Percentiles rank a stretch among this genome's conserved stretches.
These are phyloP conservation scores for Kodamaea hsintzibuensis DNA, from an alignment of 805 yeast species.

Conservation along the genomic window DNA sequence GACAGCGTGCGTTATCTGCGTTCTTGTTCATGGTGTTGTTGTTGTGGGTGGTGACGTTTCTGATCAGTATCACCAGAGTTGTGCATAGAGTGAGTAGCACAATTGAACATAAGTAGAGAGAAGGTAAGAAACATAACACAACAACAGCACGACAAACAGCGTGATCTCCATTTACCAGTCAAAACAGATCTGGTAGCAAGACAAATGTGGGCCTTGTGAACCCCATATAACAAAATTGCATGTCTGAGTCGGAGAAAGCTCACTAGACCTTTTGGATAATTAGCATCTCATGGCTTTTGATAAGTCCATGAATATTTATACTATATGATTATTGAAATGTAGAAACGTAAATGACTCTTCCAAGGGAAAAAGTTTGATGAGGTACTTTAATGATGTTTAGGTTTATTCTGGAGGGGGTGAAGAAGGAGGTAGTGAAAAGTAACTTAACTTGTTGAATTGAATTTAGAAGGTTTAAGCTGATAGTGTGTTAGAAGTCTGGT, in stretches of 20 bases:
- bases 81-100: slow-evolving; percentile 62
- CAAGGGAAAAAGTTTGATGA: too few species aligned
- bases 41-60: slow-evolving; percentile 83
- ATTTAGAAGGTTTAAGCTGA: too few species aligned
- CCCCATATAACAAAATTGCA: not conserved
- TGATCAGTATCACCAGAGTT: slow-evolving; percentile 79
- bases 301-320: not conserved
- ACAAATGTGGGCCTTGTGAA: not conserved
- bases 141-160: not conserved
- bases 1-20: slow-evolving; percentile 77
- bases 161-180: not conserved
- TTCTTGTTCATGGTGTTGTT: slow-evolving; percentile 73
- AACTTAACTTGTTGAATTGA: too few species aligned
- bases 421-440: too few species aligned
- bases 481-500: too few species aligned
- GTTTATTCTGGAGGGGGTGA: too few species aligned
- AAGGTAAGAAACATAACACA: not conserved
- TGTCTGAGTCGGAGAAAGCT: not conserved
- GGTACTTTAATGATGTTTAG: too few species aligned
- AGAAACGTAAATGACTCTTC: too few species aligned
- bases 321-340: not conserved
- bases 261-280: not conserved
- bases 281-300: not conserved
- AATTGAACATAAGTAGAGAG: slow-evolving; percentile 3
- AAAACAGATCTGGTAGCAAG: not conserved